Evolutionary conservation across 441 rosid species (phyloP).

Genomic region (California macrophylla): DNA sequence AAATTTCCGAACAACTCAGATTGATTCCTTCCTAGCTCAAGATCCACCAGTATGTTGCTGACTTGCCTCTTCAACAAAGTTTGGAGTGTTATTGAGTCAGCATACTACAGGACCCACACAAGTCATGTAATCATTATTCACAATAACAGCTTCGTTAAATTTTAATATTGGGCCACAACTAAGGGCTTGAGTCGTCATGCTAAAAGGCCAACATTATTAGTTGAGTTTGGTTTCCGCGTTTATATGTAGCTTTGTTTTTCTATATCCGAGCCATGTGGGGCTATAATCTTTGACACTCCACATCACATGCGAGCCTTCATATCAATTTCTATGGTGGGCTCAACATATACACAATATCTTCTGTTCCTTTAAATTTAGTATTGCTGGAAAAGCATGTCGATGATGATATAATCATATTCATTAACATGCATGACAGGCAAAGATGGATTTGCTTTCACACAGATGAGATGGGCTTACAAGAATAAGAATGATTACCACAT

Average conservation of each 20-base stretch:
- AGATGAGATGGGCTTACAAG: slow-evolving; percentile 4
- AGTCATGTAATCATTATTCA: slow-evolving; percentile 7
- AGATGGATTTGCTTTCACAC: not conserved
- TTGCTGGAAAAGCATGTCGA: not conserved
- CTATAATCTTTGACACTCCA: not conserved
- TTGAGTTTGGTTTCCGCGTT: not conserved
- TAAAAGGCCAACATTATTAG: not conserved
- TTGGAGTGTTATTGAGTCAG: slow-evolving; percentile 11
- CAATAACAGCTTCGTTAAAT: not conserved
- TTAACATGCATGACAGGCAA: not conserved
- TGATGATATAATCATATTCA: not conserved
- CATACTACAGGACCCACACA: slow-evolving; percentile 5
- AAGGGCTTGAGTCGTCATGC: too few species aligned
- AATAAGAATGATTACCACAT: slow-evolving; percentile 11
- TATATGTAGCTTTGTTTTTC: not conserved
- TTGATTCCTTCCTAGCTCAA: slow-evolving; percentile 57
- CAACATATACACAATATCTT: not conserved
- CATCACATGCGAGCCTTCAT: not conserved
- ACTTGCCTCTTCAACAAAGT: slow-evolving; percentile 38
- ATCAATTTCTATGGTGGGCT: not conserved
- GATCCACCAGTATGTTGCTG: slow-evolving; percentile 42
- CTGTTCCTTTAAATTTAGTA: not conserved
- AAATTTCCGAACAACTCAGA: slow-evolving; percentile 30
- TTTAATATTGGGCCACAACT: too few species aligned
- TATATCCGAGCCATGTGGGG: not conserved